phyloP scores from a whole-genome alignment of 1,284 basidiomycete species.

The Cryptococcus sp. region DNA sequence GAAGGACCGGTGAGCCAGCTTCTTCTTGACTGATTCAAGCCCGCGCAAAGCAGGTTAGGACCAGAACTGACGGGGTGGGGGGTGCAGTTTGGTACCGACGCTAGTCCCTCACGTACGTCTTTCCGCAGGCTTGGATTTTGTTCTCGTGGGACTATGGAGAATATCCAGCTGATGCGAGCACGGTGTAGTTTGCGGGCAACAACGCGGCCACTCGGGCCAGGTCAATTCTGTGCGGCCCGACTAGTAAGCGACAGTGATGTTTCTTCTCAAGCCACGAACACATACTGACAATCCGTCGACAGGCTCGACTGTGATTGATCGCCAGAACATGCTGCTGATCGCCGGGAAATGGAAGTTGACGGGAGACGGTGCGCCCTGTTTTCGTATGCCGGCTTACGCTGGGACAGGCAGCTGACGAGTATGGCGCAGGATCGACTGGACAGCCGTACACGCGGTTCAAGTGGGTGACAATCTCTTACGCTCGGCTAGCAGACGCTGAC shows the following conservation, averaged over 20 bases:
- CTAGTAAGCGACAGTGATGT: conserved; percentile 49
- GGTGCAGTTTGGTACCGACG: conserved; percentile 60
- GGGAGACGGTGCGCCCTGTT: conserved; percentile 65
- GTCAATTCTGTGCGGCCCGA: conserved; percentile 71
- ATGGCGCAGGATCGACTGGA: conserved; percentile 62
- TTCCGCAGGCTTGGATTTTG: too few relatives aligned
- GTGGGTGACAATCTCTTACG: conserved; percentile 17
- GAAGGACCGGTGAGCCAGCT: conserved; percentile 58
- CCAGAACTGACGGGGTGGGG: not conserved
- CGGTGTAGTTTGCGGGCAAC: conserved; percentile 64
- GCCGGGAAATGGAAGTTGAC: conserved; percentile 78
- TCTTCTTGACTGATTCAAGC: too few relatives aligned
- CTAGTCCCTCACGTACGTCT: conserved; percentile 64
- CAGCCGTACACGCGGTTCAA: conserved; percentile 74
- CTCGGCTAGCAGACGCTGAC: too few relatives aligned
- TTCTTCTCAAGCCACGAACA: conserved; percentile 19
- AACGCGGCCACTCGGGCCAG: conserved; percentile 63
- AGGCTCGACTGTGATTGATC: conserved; percentile 74
- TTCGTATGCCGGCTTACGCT: not conserved
- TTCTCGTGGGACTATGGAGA: not conserved
- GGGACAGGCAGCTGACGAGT: not conserved
- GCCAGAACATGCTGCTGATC: conserved; percentile 64
- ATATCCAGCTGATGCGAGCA: conserved; percentile 9
- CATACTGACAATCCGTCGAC: conserved; percentile 3
- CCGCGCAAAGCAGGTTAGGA: too few relatives aligned